A percentile compares a stretch with the other conserved stretches of the same genome.
Evolutionary conservation across 139 green algal genomes (phyloP).

Genomic region (Tetraselmis chui): DNA sequence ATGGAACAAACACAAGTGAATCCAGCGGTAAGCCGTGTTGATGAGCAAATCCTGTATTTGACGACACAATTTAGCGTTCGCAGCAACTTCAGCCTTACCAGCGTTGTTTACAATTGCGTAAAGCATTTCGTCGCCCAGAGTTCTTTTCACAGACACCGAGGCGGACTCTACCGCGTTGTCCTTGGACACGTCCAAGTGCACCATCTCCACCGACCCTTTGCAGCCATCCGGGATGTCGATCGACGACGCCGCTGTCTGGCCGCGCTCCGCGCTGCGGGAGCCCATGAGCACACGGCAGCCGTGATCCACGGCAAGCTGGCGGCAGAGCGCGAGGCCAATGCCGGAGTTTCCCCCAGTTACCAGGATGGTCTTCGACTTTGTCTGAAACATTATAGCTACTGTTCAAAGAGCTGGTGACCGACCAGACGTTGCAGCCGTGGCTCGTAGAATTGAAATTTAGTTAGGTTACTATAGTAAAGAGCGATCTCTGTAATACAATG

Average conservation of each 20-base stretch:
- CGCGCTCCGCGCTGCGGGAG: background rate
- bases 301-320: background rate
- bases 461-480: no score
- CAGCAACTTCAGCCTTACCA: background rate
- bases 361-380: background rate
- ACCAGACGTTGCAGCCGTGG: no score
- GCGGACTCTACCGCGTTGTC: background rate
- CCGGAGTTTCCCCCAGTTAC: background rate
- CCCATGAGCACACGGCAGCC: conserved; percentile 3
- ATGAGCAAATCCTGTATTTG: no score
- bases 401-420: no score
- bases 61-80: background rate
- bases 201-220: background rate
- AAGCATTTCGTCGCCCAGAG: background rate
- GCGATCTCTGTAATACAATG: no score
- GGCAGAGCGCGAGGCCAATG: background rate
- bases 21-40: no score
- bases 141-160: background rate
- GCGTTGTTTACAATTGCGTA: conserved; percentile 1
- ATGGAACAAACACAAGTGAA: no score
- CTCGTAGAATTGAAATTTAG: no score
- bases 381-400: no score
- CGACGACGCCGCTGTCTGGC: background rate
- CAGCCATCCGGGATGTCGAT: background rate
- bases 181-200: background rate